Evolutionary conservation across 1,139 yeast genomes (phyloP).

Genomic region (Debaryomyces sp.): DNA sequence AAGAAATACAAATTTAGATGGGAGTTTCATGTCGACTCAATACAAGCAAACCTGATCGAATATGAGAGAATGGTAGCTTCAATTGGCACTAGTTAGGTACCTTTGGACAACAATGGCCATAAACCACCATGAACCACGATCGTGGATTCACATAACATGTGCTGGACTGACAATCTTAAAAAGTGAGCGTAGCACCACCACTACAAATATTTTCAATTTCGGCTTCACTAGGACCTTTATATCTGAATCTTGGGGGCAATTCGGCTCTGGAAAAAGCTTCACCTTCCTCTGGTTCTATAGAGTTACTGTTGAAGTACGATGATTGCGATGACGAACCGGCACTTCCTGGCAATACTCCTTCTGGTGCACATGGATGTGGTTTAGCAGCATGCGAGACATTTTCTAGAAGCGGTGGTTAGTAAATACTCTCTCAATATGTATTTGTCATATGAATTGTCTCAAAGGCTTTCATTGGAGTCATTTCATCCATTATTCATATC

Average conservation of each 20-base stretch:
- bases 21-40: neutral
- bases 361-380: constrained; percentile 56
- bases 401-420: constrained; percentile 27
- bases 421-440: constrained; percentile 1
- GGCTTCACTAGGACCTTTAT: constrained; percentile 56
- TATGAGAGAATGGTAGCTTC: neutral
- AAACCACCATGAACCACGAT: neutral
- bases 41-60: neutral
- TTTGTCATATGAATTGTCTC: neutral
- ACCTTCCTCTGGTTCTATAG: constrained; percentile 47
- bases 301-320: constrained; percentile 29
- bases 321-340: constrained; percentile 19
- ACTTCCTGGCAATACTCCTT: constrained; percentile 49
- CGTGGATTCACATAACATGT: neutral
- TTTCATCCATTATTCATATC: neutral
- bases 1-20: neutral
- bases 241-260: constrained; percentile 73
- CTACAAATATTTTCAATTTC: constrained; percentile 73
- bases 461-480: neutral
- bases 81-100: neutral
- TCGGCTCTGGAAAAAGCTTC: constrained; percentile 61
- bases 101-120: neutral
- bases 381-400: constrained; percentile 29
- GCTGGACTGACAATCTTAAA: constrained; percentile 17
- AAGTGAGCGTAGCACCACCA: constrained; percentile 72